Percentiles rank a stretch among this genome's conserved stretches.
Evolutionary conservation across 2,329 filamentous ascomycete genomes (phyloP).

Genomic region (Microdochium trichocladiopsis): DNA sequence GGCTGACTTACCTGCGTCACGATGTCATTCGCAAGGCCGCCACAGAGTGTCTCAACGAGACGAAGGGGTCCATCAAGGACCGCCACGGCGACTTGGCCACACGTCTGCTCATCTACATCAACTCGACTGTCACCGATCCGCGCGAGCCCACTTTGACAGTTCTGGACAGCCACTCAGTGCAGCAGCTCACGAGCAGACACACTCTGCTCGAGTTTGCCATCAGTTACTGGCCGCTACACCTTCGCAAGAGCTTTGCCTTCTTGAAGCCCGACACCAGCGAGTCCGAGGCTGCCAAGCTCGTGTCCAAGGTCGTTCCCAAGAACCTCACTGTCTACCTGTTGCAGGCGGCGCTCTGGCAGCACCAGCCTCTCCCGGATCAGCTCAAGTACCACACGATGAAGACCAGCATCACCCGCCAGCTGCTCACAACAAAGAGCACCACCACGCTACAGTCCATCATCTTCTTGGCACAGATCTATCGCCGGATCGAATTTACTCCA

Average conservation of each 20-base stretch:
- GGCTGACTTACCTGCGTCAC: constrained; percentile 25
- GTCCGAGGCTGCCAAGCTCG: constrained; percentile 3
- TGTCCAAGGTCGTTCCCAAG: constrained; percentile 6
- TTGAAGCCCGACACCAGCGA: constrained; percentile 5
- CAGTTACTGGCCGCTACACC: constrained; percentile 11
- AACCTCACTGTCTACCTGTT: constrained; percentile 5
- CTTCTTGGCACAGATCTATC: constrained; percentile 6
- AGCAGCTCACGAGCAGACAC: constrained; percentile 11
- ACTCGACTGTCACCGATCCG: constrained; percentile 16
- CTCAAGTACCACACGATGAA: constrained; percentile 17
- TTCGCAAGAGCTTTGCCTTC: constrained; percentile 2
- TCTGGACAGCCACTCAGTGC: constrained; percentile 17
- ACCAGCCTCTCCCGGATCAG: constrained; percentile 20
- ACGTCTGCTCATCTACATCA: constrained; percentile 25
- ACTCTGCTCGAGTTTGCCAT: constrained; percentile 13
- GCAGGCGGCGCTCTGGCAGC: constrained; percentile 10
- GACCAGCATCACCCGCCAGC: constrained; percentile 20
- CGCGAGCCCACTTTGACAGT: constrained; percentile 21
- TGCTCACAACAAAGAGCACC: constrained; percentile 13
- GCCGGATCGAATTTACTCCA: constrained; percentile 5
- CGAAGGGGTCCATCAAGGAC: constrained; percentile 23
- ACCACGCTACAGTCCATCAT: constrained; percentile 11
- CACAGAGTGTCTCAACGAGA: constrained; percentile 20
- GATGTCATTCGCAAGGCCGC: constrained; percentile 21
- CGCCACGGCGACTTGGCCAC: constrained; percentile 22